phyloP scores from a whole-genome alignment of 1,284 basidiomycete species.

The Ustilago shanxiensis region DNA sequence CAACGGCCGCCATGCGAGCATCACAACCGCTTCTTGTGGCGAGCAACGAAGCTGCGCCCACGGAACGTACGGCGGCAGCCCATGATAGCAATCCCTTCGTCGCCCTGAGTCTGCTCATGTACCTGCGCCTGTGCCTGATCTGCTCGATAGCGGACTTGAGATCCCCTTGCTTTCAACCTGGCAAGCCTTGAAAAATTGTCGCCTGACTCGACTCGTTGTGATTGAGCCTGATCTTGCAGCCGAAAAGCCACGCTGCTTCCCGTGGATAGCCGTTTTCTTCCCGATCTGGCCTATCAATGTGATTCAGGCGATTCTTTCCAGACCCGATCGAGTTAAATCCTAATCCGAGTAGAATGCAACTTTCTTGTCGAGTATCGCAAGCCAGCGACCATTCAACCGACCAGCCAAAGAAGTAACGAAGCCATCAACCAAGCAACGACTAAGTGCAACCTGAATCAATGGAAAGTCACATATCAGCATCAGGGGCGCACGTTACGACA shows the following conservation, averaged over 20 bases:
- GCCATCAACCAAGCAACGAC: too few relatives aligned
- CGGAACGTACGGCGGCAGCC: too few relatives aligned
- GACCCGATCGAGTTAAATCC: neutral
- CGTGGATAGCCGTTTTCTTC: neutral
- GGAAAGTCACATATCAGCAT: too few relatives aligned
- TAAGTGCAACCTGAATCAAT: too few relatives aligned
- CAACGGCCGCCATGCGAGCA: neutral
- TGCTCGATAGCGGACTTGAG: constrained; percentile 4
- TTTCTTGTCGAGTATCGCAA: neutral
- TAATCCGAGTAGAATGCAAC: too few relatives aligned
- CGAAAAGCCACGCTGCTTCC: neutral
- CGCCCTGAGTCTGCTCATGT: neutral
- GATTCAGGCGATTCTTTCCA: neutral
- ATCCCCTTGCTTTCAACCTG: neutral
- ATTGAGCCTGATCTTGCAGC: neutral
- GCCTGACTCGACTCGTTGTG: neutral
- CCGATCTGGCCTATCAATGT: neutral
- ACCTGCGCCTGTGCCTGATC: constrained; percentile 7
- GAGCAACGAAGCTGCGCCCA: too few relatives aligned
- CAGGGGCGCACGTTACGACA: too few relatives aligned
- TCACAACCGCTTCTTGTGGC: neutral
- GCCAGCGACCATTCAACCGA: too few relatives aligned
- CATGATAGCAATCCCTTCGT: neutral
- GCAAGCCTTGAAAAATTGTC: constrained; percentile 1
- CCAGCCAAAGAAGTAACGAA: too few relatives aligned